These are phyloP conservation scores for Physcia stellaris DNA, from an alignment of 495 filamentous ascomycete genomes.

Conservation along the genomic window DNA sequence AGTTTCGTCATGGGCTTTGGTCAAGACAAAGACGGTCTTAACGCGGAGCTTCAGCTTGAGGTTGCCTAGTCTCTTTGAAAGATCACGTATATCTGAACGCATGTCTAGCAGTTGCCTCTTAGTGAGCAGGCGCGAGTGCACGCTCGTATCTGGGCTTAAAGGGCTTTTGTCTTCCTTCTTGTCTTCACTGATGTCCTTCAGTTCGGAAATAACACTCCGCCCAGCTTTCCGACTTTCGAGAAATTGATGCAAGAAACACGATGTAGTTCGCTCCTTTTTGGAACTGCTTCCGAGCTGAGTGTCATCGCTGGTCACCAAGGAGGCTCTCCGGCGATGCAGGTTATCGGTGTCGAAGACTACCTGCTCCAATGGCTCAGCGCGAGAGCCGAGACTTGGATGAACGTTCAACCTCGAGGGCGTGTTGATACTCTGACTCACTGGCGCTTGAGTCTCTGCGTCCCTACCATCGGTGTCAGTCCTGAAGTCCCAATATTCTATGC, in stretches of 20 bases:
- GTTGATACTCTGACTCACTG: constrained; percentile 31
- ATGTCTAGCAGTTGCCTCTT: constrained; percentile 91
- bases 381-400: background rate
- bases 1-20: constrained; percentile 73
- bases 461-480: no score
- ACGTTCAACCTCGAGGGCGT: constrained; percentile 33
- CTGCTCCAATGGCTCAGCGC: constrained; percentile 27
- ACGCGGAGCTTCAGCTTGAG: constrained; percentile 69
- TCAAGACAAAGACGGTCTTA: constrained; percentile 73
- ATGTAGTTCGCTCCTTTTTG: constrained; percentile 35
- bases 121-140: constrained; percentile 58
- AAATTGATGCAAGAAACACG: constrained; percentile 75
- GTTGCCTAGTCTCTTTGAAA: constrained; percentile 71
- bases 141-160: constrained; percentile 17
- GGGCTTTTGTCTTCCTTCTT: constrained; percentile 22
- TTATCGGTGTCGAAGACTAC: constrained; percentile 60
- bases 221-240: constrained; percentile 41
- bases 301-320: constrained; percentile 51
- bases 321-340: constrained; percentile 75
- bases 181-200: constrained; percentile 17
- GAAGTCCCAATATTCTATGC: no score
- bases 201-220: constrained; percentile 10
- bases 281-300: constrained; percentile 25
- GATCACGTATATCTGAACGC: constrained; percentile 85
- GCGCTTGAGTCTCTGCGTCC: constrained; percentile 20